Percentiles rank a stretch among this genome's conserved stretches.
These are phyloP conservation scores for Primulina eburnea DNA, from an alignment of 257 asterid species.

Conservation along the genomic window DNA sequence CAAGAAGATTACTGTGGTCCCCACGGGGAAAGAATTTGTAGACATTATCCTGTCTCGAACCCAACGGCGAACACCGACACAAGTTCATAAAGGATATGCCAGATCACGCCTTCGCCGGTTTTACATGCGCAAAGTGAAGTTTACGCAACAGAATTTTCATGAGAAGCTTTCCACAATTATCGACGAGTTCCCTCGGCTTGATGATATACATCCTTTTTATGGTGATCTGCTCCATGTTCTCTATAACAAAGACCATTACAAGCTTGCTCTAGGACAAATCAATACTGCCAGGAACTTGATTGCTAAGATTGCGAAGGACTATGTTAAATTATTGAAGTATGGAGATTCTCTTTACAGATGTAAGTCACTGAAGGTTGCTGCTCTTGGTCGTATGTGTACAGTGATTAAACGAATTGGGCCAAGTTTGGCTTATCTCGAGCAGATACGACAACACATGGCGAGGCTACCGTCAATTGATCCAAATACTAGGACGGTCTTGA, in stretches of 20 bases:
- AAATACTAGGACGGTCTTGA: conserved; percentile 86
- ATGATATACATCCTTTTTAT: conserved; percentile 91
- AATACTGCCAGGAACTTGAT: conserved; percentile 86
- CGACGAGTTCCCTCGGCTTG: conserved; percentile 92
- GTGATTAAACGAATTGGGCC: conserved; percentile 77
- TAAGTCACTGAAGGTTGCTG: conserved; percentile 89
- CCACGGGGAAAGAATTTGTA: conserved; percentile 69
- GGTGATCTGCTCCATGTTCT: conserved; percentile 94
- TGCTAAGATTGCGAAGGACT: conserved; percentile 77
- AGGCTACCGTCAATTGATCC: conserved; percentile 96
- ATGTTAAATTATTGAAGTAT: conserved; percentile 74
- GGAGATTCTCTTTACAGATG: conserved; percentile 92
- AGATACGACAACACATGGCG: conserved; percentile 96
- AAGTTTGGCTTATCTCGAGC: conserved; percentile 96
- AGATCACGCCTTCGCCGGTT: conserved; percentile 84
- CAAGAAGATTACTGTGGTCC: conserved; percentile 67
- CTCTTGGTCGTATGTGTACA: conserved; percentile 95
- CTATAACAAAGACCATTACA: conserved; percentile 92
- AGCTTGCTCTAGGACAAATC: conserved; percentile 96
- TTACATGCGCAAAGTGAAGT: conserved; percentile 95
- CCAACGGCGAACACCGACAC: conserved; percentile 93
- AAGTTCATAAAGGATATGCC: conserved; percentile 97
- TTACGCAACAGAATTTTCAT: conserved; percentile 73
- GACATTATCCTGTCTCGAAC: conserved; percentile 94
- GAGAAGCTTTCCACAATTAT: conserved; percentile 84